Base-by-base conservation (phyloP, 305 asterid genomes). In the Solanum hybrid region DNA sequence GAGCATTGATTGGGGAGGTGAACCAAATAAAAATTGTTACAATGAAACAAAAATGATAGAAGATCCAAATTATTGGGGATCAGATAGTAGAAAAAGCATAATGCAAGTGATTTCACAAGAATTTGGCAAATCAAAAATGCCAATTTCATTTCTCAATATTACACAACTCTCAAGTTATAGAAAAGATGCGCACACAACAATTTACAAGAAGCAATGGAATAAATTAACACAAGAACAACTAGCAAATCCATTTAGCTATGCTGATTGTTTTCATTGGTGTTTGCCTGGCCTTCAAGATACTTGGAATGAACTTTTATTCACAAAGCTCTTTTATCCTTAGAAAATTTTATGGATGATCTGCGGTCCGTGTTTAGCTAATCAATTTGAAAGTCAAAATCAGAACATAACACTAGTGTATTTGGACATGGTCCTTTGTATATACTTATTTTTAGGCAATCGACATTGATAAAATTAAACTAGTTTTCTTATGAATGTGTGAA, bases 181-280 rank as follows among this genome's bases (percentile, higher is more conserved):
- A 77, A 95, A 91, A 88, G 98, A 95, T 19, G 98, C 98, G 3
- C 98, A 95, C 78, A 94, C 97, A 0, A 93, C 97, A 11, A 93
- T 95, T 12, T 95, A 94, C 92, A 94, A 93, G 95, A 92, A 95
- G 90, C 96, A 95, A 34, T 93, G 95, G 95, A 79, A 2, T 89
- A 94, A 93, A 38, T 86, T 94, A 22, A 93, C 94, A 1, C 92
- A 93, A 0, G 92, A 95, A 15, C 95, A 93, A 78, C 24, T 94
- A 2, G 94, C 95, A 1, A 90, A 95, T 85, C 98, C 98, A 2
- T 78, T 2, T 11, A 91, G 94, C 90, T 94, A 93, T 7, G 97
- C 98, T 1, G 97, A 94, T 87, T 94, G 98, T 14, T 89, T 89
- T 2, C 97, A 94, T 72, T 95, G 98, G 98, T 94, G 98, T 64